Base-by-base conservation (phyloP, 2,329 filamentous ascomycete species). In the Didymella lethalis region DNA sequence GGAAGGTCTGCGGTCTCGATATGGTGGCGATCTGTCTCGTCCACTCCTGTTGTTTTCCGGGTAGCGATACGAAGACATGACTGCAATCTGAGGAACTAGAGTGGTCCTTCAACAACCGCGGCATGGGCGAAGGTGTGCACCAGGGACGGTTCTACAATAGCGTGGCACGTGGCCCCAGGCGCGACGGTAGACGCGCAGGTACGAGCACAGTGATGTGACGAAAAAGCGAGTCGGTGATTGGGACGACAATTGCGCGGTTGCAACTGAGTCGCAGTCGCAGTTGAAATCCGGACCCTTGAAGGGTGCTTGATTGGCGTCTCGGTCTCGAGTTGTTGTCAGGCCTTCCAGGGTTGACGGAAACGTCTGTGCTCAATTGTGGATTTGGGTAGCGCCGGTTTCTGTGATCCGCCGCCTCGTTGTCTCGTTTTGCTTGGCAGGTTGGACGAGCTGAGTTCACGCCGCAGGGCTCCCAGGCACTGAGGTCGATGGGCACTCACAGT, bases 1-100 rank as follows among this genome's bases (percentile, higher is more conserved):
- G n/a, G 88, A 88, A 49, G 89, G 86, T 55, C 91, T 86, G 57
- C 74, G 65, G 73, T 93, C 90, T 64, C 83, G 83, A 69, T 92
- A 92, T 20, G 79, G 79, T 36, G 80, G 79, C 16, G 79, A 78
- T 53, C 77, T 74, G 64, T 79, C 80, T 67, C 80, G 79, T 56
- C 79, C 67, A 62, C 75, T 77, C 67, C 74, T 66, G 69, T 61
- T 71, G 65, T 64, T 74, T 65, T 75, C 73, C 54, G 70, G 68
- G 60, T 75, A 75, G 49, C 73, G 69, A 54, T 70, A 73, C 48
- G 73, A 70, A 62, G 75, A 76, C 75, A 77, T 76, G 41, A 32
- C 63, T 59, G 38, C 50, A 48, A 44, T 38, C 48, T 49, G 45
- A 36, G 14, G 25, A 29, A 40, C 44, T 34, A 31, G 45, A 16